These are phyloP conservation scores for Aspergillus bridgeri DNA, from an alignment of 495 filamentous ascomycete genomes.

Conservation along the genomic window DNA sequence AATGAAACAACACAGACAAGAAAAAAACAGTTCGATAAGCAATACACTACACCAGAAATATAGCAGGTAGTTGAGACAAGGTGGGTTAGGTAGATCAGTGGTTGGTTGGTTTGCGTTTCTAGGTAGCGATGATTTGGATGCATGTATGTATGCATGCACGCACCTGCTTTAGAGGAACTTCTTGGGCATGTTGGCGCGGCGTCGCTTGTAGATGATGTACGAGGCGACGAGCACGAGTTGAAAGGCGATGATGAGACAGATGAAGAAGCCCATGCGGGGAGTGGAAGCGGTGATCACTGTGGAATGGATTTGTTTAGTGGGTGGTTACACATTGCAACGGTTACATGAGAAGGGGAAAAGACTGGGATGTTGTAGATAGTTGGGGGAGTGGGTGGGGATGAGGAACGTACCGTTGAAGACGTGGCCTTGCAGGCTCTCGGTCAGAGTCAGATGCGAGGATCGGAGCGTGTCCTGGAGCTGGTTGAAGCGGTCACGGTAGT, in stretches of 20 bases:
- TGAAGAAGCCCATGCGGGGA: slow-evolving; percentile 68
- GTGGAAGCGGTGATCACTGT: slow-evolving; percentile 56
- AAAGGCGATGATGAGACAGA: slow-evolving; percentile 71
- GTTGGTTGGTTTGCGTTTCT: background rate
- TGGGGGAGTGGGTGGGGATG: background rate
- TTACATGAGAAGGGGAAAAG: background rate
- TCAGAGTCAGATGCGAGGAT: slow-evolving; percentile 66
- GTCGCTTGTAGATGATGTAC: slow-evolving; percentile 80
- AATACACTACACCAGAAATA: background rate
- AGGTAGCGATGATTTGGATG: background rate
- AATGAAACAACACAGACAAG: background rate
- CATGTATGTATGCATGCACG: no score
- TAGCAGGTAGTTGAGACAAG: background rate
- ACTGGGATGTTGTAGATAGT: slow-evolving; percentile 10
- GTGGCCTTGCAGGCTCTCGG: slow-evolving; percentile 46
- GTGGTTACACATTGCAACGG: no score
- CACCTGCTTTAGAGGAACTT: slow-evolving; percentile 82
- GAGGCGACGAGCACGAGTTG: slow-evolving; percentile 65
- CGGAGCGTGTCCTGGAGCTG: slow-evolving; percentile 69
- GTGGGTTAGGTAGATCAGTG: background rate
- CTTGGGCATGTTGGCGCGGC: slow-evolving; percentile 73
- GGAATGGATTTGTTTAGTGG: background rate
- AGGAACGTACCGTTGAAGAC: slow-evolving; percentile 31
- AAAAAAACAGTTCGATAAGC: background rate
- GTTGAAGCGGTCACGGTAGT: slow-evolving; percentile 67